A percentile compares a stretch with the other conserved stretches of the same genome.
Conservation (phyloP, 345 rosid species). For the Ceriops decandra region DNA sequence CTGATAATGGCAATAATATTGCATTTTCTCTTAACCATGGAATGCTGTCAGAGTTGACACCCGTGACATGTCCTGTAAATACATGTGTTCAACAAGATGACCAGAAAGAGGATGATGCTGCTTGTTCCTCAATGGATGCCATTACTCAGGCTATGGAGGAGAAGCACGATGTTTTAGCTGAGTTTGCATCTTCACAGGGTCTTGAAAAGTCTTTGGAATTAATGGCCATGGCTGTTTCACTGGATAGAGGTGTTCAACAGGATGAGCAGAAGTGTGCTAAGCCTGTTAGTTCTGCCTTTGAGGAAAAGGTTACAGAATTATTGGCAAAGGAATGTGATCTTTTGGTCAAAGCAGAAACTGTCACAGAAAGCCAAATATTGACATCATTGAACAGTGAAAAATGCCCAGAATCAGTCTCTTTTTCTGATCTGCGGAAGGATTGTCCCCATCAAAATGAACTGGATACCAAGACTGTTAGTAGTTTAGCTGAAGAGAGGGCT, state of each 20-base stretch:
- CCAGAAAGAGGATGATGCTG: slow-evolving; percentile 10
- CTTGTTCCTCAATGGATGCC: slow-evolving; percentile 6
- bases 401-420: too few species aligned
- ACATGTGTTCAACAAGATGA: slow-evolving; percentile 11
- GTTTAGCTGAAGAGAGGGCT: background rate
- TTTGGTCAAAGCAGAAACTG: slow-evolving; percentile 12
- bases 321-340: slow-evolving; percentile 20
- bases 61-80: background rate
- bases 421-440: slow-evolving; percentile 4
- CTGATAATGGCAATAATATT: slow-evolving; percentile 4
- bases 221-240: slow-evolving; percentile 13
- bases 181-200: background rate
- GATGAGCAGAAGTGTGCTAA: slow-evolving; percentile 21
- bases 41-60: slow-evolving; percentile 16
- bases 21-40: background rate
- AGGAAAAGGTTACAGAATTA: slow-evolving; percentile 12
- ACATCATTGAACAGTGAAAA: slow-evolving; percentile 14
- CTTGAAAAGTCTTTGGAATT: slow-evolving; percentile 14
- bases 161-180: slow-evolving; percentile 3
- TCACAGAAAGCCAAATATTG: slow-evolving; percentile 14
- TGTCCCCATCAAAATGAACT: background rate
- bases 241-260: slow-evolving; percentile 11
- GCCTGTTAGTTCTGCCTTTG: slow-evolving; percentile 13
- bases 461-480: slow-evolving; percentile 7
- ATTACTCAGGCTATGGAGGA: slow-evolving; percentile 6